Evolutionary conservation across 768 basidiomycete species (phyloP).

Genomic region (Mycena galopus): DNA sequence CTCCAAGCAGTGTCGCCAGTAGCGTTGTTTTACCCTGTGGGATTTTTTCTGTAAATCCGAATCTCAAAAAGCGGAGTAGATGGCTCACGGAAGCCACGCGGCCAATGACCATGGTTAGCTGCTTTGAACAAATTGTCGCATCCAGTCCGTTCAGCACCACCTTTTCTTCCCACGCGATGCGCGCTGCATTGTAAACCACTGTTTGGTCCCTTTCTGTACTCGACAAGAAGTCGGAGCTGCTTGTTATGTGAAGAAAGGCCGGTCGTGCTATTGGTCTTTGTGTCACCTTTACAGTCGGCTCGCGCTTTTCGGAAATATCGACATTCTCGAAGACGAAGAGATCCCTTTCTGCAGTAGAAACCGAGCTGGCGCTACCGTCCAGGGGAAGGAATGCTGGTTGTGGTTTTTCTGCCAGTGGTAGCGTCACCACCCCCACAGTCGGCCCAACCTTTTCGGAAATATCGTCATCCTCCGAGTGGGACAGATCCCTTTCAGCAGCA

Average conservation of each 20-base stretch:
- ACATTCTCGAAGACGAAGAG: no score
- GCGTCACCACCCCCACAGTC: not conserved
- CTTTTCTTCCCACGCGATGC: conserved; percentile 26
- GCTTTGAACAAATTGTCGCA: conserved; percentile 8
- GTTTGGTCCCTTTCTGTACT: not conserved
- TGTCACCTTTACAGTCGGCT: no score
- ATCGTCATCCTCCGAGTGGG: not conserved
- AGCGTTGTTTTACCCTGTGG: conserved; percentile 26
- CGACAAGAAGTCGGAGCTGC: not conserved
- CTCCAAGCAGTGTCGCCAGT: conserved; percentile 23
- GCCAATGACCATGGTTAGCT: conserved; percentile 29
- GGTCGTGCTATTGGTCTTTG: no score
- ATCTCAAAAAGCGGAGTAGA: not conserved
- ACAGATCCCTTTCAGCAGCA: conserved; percentile 1
- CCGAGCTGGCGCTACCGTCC: not conserved
- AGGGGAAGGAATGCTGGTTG: not conserved
- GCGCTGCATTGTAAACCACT: not conserved
- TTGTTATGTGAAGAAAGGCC: conserved; percentile 1
- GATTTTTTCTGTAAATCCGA: not conserved
- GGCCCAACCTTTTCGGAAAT: not conserved
- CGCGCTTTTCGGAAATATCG: no score
- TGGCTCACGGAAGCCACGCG: conserved; percentile 29
- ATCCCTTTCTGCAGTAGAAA: not conserved
- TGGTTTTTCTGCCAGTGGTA: conserved; percentile 12
- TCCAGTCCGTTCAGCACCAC: conserved; percentile 16